Conservation (phyloP, 805 yeast species). For the Candida maesae region DNA sequence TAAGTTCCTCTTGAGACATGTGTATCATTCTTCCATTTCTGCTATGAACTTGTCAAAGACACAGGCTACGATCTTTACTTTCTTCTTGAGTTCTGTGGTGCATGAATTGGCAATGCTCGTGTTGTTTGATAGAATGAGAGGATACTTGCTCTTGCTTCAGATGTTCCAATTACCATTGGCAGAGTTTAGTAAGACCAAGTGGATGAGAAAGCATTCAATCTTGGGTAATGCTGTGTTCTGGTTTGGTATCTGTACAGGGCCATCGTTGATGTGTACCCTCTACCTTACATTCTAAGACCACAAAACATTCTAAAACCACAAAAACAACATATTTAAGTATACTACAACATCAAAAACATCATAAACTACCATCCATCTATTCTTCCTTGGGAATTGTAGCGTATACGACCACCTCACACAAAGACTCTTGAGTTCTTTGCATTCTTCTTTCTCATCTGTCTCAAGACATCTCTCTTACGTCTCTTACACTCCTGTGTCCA, state of each 20-base stretch:
- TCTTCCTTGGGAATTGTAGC: too few species aligned
- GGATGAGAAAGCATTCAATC: constrained; percentile 49
- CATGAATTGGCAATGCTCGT: constrained; percentile 94
- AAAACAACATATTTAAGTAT: too few species aligned
- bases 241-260: constrained; percentile 89
- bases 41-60: constrained; percentile 60
- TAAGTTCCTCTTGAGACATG: constrained; percentile 83
- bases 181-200: constrained; percentile 53
- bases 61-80: constrained; percentile 74
- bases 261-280: constrained; percentile 80
- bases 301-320: too few species aligned
- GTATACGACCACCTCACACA: too few species aligned
- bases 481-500: constrained; percentile 72
- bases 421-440: constrained; percentile 23
- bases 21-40: constrained; percentile 85
- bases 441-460: constrained; percentile 48
- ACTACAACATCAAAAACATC: too few species aligned
- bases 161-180: constrained; percentile 86
- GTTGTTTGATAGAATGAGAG: constrained; percentile 73
- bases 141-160: constrained; percentile 76
- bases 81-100: constrained; percentile 71
- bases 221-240: constrained; percentile 84
- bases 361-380: too few species aligned
- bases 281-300: constrained; percentile 76
- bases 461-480: constrained; percentile 67